phyloP scores from a whole-genome alignment of 2,329 filamentous ascomycete species.

The Celoporthe dispersa region DNA sequence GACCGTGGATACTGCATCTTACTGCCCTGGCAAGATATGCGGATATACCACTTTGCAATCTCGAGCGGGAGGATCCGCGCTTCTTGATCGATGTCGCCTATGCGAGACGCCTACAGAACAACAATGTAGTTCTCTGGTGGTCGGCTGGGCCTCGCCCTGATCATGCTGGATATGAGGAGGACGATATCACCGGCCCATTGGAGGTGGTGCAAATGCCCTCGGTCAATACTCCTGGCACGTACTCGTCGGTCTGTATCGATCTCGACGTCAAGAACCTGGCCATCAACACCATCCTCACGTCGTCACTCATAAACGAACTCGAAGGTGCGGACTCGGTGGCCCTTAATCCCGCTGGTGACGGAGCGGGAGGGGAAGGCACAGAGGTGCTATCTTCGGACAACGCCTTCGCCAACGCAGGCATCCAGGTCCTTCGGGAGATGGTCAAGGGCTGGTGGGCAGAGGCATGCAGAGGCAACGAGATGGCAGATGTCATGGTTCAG shows the following conservation, averaged over 20 bases:
- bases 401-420: slow-evolving; percentile 89
- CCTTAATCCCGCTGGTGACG: slow-evolving; percentile 76
- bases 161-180: slow-evolving; percentile 93
- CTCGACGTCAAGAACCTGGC: slow-evolving; percentile 90
- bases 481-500: slow-evolving; percentile 98
- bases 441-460: slow-evolving; percentile 98
- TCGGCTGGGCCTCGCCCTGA: slow-evolving; percentile 85
- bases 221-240: slow-evolving; percentile 91
- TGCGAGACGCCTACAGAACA: slow-evolving; percentile 84
- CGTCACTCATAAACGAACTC: slow-evolving; percentile 93
- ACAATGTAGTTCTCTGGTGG: slow-evolving; percentile 97
- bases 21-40: slow-evolving; percentile 88
- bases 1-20: slow-evolving; percentile 88
- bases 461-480: slow-evolving; percentile 84
- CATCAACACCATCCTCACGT: slow-evolving; percentile 97
- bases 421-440: slow-evolving; percentile 93
- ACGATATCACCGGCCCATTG: slow-evolving; percentile 81
- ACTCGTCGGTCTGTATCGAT: slow-evolving; percentile 95
- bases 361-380: slow-evolving; percentile 62
- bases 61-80: slow-evolving; percentile 90
- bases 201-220: slow-evolving; percentile 91
- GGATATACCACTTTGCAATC: slow-evolving; percentile 91
- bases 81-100: slow-evolving; percentile 97
- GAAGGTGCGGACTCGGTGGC: slow-evolving; percentile 87
- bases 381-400: slow-evolving; percentile 82